Conservation (phyloP, 495 filamentous ascomycete genomes). For the Penicillium goetzii region DNA sequence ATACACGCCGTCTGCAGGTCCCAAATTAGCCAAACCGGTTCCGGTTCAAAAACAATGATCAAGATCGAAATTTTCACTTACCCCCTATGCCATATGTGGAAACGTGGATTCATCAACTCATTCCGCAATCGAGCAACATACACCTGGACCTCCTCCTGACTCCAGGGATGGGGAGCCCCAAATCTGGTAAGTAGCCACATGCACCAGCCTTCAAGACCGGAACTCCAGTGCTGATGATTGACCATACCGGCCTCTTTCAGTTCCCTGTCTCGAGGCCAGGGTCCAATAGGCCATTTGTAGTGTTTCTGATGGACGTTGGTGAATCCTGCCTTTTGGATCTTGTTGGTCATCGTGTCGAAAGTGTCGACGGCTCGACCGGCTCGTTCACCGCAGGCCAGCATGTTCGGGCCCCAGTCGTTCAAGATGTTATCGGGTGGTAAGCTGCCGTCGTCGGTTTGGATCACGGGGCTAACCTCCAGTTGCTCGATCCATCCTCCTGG, state of each 20-base stretch:
- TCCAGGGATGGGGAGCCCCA: slow-evolving; percentile 30
- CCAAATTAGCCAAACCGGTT: not conserved
- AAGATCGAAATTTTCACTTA: not conserved
- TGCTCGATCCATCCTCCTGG: slow-evolving; percentile 62
- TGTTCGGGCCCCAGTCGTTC: slow-evolving; percentile 23
- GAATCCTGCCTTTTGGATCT: slow-evolving; percentile 41
- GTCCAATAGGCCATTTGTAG: slow-evolving; percentile 68
- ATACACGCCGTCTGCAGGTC: slow-evolving; percentile 9
- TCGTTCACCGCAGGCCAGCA: slow-evolving; percentile 24
- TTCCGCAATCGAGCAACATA: slow-evolving; percentile 25
- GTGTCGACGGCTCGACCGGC: slow-evolving; percentile 24
- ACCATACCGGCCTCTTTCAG: slow-evolving; percentile 68
- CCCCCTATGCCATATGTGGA: slow-evolving; percentile 21
- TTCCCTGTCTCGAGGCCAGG: slow-evolving; percentile 66
- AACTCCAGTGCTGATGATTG: slow-evolving; percentile 60
- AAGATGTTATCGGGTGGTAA: slow-evolving; percentile 37
- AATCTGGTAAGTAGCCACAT: slow-evolving; percentile 35
- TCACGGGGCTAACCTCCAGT: slow-evolving; percentile 48
- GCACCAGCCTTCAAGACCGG: slow-evolving; percentile 31
- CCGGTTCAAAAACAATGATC: not conserved
- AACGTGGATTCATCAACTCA: slow-evolving; percentile 28
- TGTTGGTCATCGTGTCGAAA: slow-evolving; percentile 23
- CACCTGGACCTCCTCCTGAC: slow-evolving; percentile 31
- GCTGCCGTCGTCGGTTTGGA: slow-evolving; percentile 51
- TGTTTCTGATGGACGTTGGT: slow-evolving; percentile 42